A percentile compares a stretch with the other conserved stretches of the same genome.
Evolutionary conservation across 768 basidiomycete species (phyloP).

Genomic region (Russula compacta): DNA sequence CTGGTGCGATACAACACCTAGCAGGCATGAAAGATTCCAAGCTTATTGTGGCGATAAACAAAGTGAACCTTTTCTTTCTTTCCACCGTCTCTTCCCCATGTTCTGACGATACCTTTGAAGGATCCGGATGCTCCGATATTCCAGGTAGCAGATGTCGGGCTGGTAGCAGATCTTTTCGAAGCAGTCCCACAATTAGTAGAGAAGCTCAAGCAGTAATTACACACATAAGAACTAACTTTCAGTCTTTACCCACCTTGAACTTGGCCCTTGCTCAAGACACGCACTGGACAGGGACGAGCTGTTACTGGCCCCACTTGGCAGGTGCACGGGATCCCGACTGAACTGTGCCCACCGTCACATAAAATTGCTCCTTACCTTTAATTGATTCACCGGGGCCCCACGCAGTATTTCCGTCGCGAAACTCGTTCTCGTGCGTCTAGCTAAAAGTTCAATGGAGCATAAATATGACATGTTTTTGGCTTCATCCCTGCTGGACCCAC

Average conservation of each 20-base stretch:
- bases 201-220: slow-evolving; percentile 53
- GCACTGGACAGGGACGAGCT: not conserved
- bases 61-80: slow-evolving; percentile 39
- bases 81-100: not conserved
- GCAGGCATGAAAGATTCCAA: slow-evolving; percentile 99
- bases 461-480: too few species aligned
- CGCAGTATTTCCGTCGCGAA: not conserved
- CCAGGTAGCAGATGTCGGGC: slow-evolving; percentile 93
- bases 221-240: not conserved
- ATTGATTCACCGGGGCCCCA: not conserved
- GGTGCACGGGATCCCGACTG: not conserved
- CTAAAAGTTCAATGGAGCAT: too few species aligned
- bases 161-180: slow-evolving; percentile 90
- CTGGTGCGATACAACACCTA: slow-evolving; percentile 96
- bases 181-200: slow-evolving; percentile 85
- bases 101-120: slow-evolving; percentile 31
- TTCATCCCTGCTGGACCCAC: not conserved
- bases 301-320: not conserved
- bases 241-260: not conserved
- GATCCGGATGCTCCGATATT: slow-evolving; percentile 98
- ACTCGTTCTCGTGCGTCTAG: not conserved
- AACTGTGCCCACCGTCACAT: not conserved
- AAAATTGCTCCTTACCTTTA: not conserved
- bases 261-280: not conserved
- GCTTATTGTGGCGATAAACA: slow-evolving; percentile 96